Evolutionary conservation across 129 eudicot genomes (phyloP).

Genomic region (Silybum marianum): DNA sequence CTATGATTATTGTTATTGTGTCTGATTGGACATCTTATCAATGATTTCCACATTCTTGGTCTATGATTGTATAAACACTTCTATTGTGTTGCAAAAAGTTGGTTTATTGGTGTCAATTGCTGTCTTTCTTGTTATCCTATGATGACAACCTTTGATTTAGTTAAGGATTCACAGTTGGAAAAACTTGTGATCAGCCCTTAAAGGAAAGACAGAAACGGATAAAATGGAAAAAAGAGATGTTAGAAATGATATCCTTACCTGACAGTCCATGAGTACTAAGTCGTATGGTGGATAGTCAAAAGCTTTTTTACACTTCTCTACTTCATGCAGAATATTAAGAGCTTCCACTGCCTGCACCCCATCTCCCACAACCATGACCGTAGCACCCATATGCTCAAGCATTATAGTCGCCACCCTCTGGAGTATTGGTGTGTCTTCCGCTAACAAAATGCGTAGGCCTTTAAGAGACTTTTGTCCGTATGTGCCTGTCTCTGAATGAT

Average conservation of each 20-base stretch:
- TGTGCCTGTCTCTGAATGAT: slow-evolving; percentile 30
- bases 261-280: slow-evolving; percentile 97
- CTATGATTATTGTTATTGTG: neutral
- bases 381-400: slow-evolving; percentile 88
- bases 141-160: neutral
- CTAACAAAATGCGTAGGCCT: slow-evolving; percentile 73
- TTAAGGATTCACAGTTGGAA: neutral
- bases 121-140: neutral
- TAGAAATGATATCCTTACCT: slow-evolving; percentile 44
- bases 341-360: slow-evolving; percentile 88
- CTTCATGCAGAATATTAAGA: slow-evolving; percentile 38
- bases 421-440: slow-evolving; percentile 87
- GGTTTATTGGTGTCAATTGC: neutral
- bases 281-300: slow-evolving; percentile 45
- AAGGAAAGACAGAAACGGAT: neutral
- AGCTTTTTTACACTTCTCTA: slow-evolving; percentile 29
- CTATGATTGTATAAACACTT: neutral
- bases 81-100: neutral
- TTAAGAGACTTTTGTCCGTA: slow-evolving; percentile 54
- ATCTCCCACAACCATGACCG: slow-evolving; percentile 78
- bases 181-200: neutral
- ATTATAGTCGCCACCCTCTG: slow-evolving; percentile 96
- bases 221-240: neutral
- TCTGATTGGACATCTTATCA: neutral
- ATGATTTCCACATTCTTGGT: neutral